Evolutionary conservation across 371 early-diverging fungal genomes (phyloP).

Genomic region (Spraguea lophii): DNA sequence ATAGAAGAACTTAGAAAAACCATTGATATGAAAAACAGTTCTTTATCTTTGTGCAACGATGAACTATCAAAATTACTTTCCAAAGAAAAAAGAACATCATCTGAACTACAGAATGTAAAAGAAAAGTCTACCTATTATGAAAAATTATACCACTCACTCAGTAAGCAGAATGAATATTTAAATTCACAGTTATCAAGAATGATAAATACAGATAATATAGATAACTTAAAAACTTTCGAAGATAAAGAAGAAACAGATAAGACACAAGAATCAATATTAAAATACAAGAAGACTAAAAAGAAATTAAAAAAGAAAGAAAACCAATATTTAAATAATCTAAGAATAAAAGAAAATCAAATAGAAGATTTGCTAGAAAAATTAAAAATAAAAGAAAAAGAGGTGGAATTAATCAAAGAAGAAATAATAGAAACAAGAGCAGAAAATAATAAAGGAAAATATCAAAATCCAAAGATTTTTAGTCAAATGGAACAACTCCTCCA

Average conservation of each 20-base stretch:
- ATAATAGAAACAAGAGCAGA: slow-evolving; percentile 4
- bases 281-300: background rate
- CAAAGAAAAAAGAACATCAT: slow-evolving; percentile 15
- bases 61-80: slow-evolving; percentile 27
- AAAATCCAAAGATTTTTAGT: slow-evolving; percentile 22
- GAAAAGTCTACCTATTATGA: slow-evolving; percentile 29
- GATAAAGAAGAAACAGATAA: background rate
- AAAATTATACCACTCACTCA: slow-evolving; percentile 26
- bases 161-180: slow-evolving; percentile 34
- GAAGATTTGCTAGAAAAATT: background rate
- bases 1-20: slow-evolving; percentile 15
- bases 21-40: slow-evolving; percentile 26
- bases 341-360: background rate
- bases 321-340: background rate
- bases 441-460: slow-evolving; percentile 14
- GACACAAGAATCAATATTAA: background rate
- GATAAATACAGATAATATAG: slow-evolving; percentile 8
- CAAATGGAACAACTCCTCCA: slow-evolving; percentile 12
- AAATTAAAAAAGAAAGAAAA: background rate
- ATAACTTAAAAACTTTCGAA: slow-evolving; percentile 2
- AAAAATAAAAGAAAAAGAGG: background rate
- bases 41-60: slow-evolving; percentile 27
- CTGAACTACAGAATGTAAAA: slow-evolving; percentile 15
- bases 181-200: slow-evolving; percentile 26
- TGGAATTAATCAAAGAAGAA: slow-evolving; percentile 1